phyloP scores from a whole-genome alignment of 352 stramenopile genomes.

The Lagenidium giganteum region DNA sequence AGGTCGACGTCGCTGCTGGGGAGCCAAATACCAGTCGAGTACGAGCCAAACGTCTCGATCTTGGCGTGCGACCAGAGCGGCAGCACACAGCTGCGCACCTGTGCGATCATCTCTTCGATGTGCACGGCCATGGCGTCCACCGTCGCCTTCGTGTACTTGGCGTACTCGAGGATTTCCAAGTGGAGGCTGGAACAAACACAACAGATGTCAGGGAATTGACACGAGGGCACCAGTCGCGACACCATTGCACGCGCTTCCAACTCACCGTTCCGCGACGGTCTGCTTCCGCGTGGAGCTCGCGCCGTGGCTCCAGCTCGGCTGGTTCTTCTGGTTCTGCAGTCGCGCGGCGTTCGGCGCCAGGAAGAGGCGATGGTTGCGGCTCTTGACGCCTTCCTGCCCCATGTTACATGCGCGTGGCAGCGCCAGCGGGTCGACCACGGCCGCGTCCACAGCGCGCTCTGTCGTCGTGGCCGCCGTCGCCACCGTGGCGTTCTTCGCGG shows the following conservation, averaged over 20 bases:
- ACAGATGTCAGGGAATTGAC: neutral
- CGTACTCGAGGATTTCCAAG: constrained; percentile 67
- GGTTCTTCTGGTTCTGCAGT: constrained; percentile 17
- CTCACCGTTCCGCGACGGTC: constrained; percentile 26
- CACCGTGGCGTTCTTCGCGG: constrained; percentile 4
- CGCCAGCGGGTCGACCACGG: too few relatives aligned
- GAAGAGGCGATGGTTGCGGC: constrained; percentile 48
- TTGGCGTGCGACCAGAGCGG: constrained; percentile 58
- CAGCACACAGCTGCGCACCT: constrained; percentile 52
- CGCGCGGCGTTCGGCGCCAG: constrained; percentile 20
- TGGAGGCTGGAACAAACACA: constrained; percentile 37
- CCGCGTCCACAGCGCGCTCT: constrained; percentile 1
- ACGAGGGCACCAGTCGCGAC: neutral
- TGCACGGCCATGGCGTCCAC: constrained; percentile 61
- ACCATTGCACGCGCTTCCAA: neutral
- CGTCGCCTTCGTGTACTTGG: constrained; percentile 45
- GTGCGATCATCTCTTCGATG: constrained; percentile 70
- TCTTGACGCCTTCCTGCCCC: constrained; percentile 41
- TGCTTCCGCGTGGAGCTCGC: constrained; percentile 16
- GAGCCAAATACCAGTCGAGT: constrained; percentile 76
- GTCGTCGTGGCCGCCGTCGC: neutral
- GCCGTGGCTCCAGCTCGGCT: constrained; percentile 29
- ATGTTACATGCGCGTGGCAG: too few relatives aligned
- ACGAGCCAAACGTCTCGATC: constrained; percentile 73
- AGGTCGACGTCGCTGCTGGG: constrained; percentile 75